Conservation (phyloP, 2,329 filamentous ascomycete species). For the Periglandula ipomoeae region DNA sequence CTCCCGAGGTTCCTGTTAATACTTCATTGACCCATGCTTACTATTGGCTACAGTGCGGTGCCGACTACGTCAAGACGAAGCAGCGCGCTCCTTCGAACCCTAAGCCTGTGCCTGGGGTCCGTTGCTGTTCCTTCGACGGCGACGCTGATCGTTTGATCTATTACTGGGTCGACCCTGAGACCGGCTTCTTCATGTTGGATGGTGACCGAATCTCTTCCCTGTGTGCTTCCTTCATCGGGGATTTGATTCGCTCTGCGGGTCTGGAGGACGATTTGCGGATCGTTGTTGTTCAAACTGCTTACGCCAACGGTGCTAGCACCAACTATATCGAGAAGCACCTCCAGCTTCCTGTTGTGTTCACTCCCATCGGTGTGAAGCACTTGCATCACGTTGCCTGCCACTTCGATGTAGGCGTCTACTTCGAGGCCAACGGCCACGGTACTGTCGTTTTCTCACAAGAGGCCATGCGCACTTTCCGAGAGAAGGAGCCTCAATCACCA, state of each 20-base stretch:
- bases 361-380: constrained; percentile 93
- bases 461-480: constrained; percentile 69
- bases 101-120: constrained; percentile 64
- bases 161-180: constrained; percentile 79
- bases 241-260: constrained; percentile 72
- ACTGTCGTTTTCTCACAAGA: constrained; percentile 89
- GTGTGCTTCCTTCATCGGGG: constrained; percentile 85
- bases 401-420: constrained; percentile 95
- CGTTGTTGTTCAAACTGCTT: constrained; percentile 93
- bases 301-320: constrained; percentile 92
- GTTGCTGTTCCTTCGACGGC: constrained; percentile 86
- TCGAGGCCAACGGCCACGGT: constrained; percentile 96
- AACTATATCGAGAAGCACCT: constrained; percentile 84
- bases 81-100: constrained; percentile 81
- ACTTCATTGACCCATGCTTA: no score
- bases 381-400: constrained; percentile 93
- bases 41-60: constrained; percentile 58
- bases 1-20: no score
- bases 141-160: constrained; percentile 94
- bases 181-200: constrained; percentile 84
- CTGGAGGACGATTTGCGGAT: constrained; percentile 76
- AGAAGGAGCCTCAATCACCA: constrained; percentile 76
- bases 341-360: constrained; percentile 84
- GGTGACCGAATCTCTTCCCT: constrained; percentile 95
- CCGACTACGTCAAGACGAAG: constrained; percentile 95